Evolutionary conservation across 108 stramenopile genomes (phyloP).

Genomic region (Chaetoceros tenuissimus): DNA sequence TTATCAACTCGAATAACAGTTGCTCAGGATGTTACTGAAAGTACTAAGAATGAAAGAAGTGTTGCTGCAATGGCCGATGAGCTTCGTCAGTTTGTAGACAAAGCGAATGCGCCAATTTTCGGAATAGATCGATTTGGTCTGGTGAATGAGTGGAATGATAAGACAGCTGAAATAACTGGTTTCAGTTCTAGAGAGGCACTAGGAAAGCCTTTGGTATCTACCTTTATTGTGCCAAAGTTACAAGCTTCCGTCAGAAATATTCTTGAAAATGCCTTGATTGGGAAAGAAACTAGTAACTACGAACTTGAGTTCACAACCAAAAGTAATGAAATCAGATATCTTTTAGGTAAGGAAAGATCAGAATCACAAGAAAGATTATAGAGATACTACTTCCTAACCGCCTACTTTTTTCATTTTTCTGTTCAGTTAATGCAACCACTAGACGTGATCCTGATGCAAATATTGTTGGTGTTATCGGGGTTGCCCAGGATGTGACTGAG

Average conservation of each 20-base stretch:
- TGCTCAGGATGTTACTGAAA: slow-evolving; percentile 73
- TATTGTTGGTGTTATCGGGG: slow-evolving; percentile 39
- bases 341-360: no score
- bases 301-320: slow-evolving; percentile 41
- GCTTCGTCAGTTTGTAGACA: slow-evolving; percentile 62
- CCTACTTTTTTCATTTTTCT: no score
- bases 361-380: no score
- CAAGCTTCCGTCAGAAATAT: slow-evolving; percentile 18
- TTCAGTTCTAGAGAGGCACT: slow-evolving; percentile 38
- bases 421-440: slow-evolving; percentile 45
- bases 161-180: slow-evolving; percentile 38
- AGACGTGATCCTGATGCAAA: slow-evolving; percentile 19
- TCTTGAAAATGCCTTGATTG: slow-evolving; percentile 24
- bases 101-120: slow-evolving; percentile 78
- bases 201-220: slow-evolving; percentile 24
- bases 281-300: slow-evolving; percentile 41
- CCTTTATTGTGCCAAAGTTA: slow-evolving; percentile 20
- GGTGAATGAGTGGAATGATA: slow-evolving; percentile 66
- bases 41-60: slow-evolving; percentile 38
- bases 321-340: slow-evolving; percentile 20
- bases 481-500: slow-evolving; percentile 57
- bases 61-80: slow-evolving; percentile 55
- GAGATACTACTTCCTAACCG: no score
- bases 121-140: slow-evolving; percentile 62
- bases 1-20: no score